A percentile compares a stretch with the other conserved stretches of the same genome.
phyloP scores from a whole-genome alignment of 371 early-diverging fungal genomes.

The Phascolomyces articulosus region DNA sequence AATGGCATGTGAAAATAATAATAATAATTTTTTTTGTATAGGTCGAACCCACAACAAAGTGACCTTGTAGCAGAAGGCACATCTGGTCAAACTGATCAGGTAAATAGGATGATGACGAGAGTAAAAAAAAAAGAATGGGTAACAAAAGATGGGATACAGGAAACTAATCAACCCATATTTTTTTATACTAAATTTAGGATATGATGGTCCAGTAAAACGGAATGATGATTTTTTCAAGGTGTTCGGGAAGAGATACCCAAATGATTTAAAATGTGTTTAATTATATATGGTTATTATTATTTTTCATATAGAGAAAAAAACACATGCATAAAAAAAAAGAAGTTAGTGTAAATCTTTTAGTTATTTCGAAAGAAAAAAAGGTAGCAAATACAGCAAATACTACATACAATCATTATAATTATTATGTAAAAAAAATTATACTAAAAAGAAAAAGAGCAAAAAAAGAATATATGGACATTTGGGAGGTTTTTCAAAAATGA shows the following conservation, averaged over 20 bases:
- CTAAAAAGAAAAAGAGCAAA: not conserved
- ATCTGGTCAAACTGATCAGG: conserved; percentile 25
- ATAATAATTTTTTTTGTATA: not conserved
- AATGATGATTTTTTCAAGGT: not conserved
- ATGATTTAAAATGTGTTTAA: too few species aligned
- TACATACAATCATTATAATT: conserved; percentile 5
- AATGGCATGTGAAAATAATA: not conserved
- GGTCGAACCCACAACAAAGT: conserved; percentile 29
- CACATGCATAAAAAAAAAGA: not conserved
- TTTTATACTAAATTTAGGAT: conserved; percentile 17
- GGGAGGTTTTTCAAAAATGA: not conserved
- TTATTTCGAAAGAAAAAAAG: not conserved
- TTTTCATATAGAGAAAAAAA: not conserved
- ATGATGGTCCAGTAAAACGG: conserved; percentile 36
- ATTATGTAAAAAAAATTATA: conserved; percentile 2
- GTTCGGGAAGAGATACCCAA: not conserved
- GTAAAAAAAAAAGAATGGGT: not conserved
- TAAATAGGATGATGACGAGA: not conserved
- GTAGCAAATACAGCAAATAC: conserved; percentile 6
- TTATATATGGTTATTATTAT: not conserved
- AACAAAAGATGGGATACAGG: too few species aligned
- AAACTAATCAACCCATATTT: not conserved
- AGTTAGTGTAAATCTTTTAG: not conserved
- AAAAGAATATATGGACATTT: not conserved
- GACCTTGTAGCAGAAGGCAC: conserved; percentile 17